Evolutionary conservation across 2,329 filamentous ascomycete species (phyloP), one percentile per base, ranked within the genome.

Genomic region (Alternaria ethzedia): DNA sequence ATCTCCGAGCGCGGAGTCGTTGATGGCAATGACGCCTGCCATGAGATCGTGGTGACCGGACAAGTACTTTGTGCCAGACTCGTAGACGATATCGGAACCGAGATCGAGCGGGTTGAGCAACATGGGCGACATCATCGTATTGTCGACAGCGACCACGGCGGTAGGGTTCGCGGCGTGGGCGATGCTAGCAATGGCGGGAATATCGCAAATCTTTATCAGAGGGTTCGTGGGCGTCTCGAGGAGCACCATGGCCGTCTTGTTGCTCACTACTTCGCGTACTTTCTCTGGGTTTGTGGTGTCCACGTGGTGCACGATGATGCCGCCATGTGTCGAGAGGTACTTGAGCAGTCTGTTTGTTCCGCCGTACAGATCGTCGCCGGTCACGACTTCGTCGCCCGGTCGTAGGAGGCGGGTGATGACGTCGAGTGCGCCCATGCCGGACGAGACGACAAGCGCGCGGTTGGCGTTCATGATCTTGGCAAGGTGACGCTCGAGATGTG

Each of bases 31-130:
- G 28, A 99, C 94, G 67, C 96, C 96, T 10, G 96, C 96, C 96
- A 99, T 99, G 77, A 99, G 91, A 78, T 99, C 96, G 84, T 99
- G 96, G 80, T 99, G 96, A 30, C 96, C 96, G 1, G 94, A 98
- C 6, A 99, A 86, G 76, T 99, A 99, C 81, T 99, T 99, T 23
- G 96, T 99, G 59, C 96, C 96, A 25, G 92, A 97, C 83, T 99
- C 96, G 82, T 99, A 99, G 59, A 97, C 93, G 70, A 99, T 91
- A 75, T 99, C 96, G 15, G 95, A 94, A 61, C 96, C 96, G 26
- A 98, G 86, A 65, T 98, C 95, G 17, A 99, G 88, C 6, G 96
- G 96, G 82, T 97, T 98, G 75, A 90, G 90, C 8, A 99, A 89
- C 84, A 97, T 90, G 11, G 96, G 96, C 3, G 94, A 97, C 70